Percentiles rank a stretch among this genome's conserved stretches.
Conservation (phyloP, 257 asterid genomes). For the Dorcoceras hygrometricum region DNA sequence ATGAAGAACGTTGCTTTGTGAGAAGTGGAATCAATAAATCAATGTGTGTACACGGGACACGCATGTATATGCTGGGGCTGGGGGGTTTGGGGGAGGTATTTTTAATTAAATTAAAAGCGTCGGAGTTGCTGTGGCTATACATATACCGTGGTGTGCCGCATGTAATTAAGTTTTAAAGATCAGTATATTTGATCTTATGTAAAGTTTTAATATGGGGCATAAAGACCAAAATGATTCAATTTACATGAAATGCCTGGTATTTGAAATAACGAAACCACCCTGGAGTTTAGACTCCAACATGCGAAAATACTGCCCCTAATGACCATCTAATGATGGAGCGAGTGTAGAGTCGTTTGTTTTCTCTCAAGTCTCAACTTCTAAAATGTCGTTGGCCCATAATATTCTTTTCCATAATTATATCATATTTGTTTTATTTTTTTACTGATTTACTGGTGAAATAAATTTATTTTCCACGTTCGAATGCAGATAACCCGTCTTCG, state of each 20-base stretch:
- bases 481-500: slow-evolving; percentile 40
- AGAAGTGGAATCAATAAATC: background rate
- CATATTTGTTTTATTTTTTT: background rate
- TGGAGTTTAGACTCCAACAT: background rate
- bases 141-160: too few species aligned
- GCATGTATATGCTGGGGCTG: too few species aligned
- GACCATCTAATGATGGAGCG: background rate
- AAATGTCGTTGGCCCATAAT: background rate
- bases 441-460: background rate
- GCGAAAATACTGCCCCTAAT: background rate
- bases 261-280: background rate
- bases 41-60: background rate
- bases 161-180: too few species aligned
- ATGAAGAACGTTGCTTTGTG: background rate
- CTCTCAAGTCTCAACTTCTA: background rate
- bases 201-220: background rate
- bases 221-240: background rate
- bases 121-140: too few species aligned
- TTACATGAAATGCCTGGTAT: too few species aligned
- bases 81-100: background rate
- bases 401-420: too few species aligned
- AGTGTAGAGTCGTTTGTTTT: background rate
- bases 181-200: too few species aligned
- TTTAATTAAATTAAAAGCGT: too few species aligned
- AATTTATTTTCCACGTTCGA: slow-evolving; percentile 3